phyloP scores from a whole-genome alignment of 2,329 filamentous ascomycete species.

The Diaporthe sp. region DNA sequence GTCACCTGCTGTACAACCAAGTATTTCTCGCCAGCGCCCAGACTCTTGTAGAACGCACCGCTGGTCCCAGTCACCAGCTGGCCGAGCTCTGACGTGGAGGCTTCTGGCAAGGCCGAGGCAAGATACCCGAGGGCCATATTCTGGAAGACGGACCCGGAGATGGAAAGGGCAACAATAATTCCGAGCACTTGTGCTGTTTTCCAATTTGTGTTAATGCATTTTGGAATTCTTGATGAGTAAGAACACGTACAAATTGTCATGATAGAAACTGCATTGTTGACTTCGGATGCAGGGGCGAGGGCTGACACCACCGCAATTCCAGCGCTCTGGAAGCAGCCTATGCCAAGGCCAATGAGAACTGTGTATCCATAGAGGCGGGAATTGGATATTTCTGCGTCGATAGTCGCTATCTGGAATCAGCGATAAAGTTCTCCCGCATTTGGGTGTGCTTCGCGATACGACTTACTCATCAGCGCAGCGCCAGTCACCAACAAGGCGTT shows the following conservation, averaged over 20 bases:
- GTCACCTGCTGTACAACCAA: constrained; percentile 40
- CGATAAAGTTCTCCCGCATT: too few species aligned
- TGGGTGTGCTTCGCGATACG: too few species aligned
- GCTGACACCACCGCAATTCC: constrained; percentile 38
- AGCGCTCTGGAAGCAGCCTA: constrained; percentile 38
- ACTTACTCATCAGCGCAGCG: constrained; percentile 51
- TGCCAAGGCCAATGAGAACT: constrained; percentile 37
- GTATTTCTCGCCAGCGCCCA: constrained; percentile 12
- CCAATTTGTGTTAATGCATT: neutral
- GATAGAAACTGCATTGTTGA: constrained; percentile 38
- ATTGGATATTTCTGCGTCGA: constrained; percentile 24
- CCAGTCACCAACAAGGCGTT: constrained; percentile 52
- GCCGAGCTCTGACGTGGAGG: neutral
- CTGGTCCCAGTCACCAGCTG: constrained; percentile 38
- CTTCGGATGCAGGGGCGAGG: constrained; percentile 35
- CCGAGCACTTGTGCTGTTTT: constrained; percentile 38
- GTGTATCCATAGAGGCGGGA: constrained; percentile 41
- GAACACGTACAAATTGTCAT: constrained; percentile 39
- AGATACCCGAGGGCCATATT: constrained; percentile 39
- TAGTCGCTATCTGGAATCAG: constrained; percentile 29
- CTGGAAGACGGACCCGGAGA: constrained; percentile 40
- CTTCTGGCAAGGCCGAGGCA: constrained; percentile 18
- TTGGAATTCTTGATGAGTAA: fast-evolving
- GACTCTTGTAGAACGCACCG: constrained; percentile 33
- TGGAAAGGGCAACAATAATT: constrained; percentile 34